Evolutionary conservation across 768 basidiomycete genomes (phyloP).

Genomic region (Exsudoporus frostii): DNA sequence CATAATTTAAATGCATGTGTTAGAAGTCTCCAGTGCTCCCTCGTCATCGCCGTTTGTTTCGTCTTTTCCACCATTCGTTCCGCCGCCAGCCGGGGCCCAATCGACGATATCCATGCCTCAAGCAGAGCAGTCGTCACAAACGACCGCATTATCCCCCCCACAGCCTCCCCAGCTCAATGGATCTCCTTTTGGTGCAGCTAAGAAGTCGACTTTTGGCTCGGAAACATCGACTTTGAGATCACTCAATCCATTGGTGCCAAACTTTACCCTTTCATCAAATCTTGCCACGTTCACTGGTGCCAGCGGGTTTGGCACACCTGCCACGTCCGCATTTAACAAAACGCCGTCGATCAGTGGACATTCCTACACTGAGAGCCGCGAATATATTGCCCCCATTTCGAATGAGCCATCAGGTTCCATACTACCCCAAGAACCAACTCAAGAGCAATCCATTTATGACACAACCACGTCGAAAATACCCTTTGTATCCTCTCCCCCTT

Average conservation of each 20-base stretch:
- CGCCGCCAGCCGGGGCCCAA: neutral
- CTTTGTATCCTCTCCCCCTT: conserved; percentile 15
- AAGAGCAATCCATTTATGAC: neutral
- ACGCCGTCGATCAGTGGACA: neutral
- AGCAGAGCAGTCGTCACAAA: neutral
- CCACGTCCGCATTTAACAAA: neutral
- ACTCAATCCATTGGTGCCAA: conserved; percentile 21
- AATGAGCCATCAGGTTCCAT: neutral
- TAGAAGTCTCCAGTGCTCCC: neutral
- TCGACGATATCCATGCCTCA: neutral
- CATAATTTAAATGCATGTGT: neutral
- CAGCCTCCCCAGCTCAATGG: conserved; percentile 1
- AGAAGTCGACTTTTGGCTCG: neutral
- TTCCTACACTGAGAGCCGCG: neutral
- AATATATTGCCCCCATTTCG: neutral
- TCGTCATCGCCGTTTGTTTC: neutral
- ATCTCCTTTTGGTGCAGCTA: neutral
- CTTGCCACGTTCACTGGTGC: neutral
- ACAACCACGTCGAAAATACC: neutral
- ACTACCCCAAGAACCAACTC: conserved; percentile 1
- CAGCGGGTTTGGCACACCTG: neutral
- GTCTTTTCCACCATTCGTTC: neutral
- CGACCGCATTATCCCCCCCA: neutral
- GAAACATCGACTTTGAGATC: conserved; percentile 6
- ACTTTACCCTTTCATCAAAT: conserved; percentile 11